Base-by-base conservation (phyloP, 2,329 filamentous ascomycete species). In the Fusarium beomiforme region DNA sequence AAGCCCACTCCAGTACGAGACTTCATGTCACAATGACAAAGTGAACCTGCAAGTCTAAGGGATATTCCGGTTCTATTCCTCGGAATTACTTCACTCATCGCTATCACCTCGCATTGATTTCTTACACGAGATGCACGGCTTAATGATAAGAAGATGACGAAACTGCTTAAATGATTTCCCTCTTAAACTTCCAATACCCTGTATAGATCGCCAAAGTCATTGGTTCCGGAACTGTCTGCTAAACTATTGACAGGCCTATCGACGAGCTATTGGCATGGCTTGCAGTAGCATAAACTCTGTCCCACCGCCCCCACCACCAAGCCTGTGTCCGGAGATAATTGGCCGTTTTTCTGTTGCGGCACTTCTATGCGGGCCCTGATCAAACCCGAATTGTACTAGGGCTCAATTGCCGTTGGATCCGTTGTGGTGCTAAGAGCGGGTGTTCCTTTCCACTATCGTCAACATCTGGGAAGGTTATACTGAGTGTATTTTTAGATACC, bases 271-370 rank as follows among this genome's bases (percentile, higher is more conserved):
- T 47, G 44, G 44, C 19, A 31, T 31, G 44, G 44, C 44, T 47
- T 47, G 44, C 26, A 47, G 44, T 47, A 47, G 44, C 44, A 21
- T 14, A 31, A 47, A 47, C 44, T 26, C 31, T 47, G 19, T 12
- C 24, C 6, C 26, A 16, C 6, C 13, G n/a, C n/a, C 12, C 24
- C 19, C 43, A 19, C 43, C 26, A 47, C 19, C 19, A n/a, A 47
- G 21, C 16, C 44, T 31, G 44, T 31, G 26, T 19, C 14, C 4
- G 29, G 24, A 19, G 21, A 31, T 47, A 3, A 47, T 13, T 47
- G 44, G 26, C 3, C 14, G 4, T 31, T 29, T 8, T 31, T 31
- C 19, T n/a, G 3, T 19, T 46, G 43, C 29, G 43, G 24, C 43
- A 8, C 19, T 8, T 8, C 26, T 31, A 29, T 31, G 16, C 13